Evolutionary conservation across 1,284 basidiomycete genomes (phyloP).

Genomic region (Prillingera fragicola): DNA sequence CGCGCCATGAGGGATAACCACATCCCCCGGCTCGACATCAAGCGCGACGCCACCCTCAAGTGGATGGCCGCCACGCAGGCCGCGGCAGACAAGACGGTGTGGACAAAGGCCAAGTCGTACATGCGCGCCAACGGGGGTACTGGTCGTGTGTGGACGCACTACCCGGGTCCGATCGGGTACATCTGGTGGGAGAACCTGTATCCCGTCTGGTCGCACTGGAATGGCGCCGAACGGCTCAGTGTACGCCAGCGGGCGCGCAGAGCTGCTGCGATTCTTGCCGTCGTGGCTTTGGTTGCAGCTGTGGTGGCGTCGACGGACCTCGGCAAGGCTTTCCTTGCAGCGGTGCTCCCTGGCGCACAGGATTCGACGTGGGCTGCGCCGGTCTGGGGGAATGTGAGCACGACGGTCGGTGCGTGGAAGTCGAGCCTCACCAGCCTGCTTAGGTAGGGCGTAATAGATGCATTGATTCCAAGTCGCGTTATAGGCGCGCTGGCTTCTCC

Average conservation of each 20-base stretch:
- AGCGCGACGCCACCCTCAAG: not conserved
- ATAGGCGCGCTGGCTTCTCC: too few relatives aligned
- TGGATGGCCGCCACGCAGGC: not conserved
- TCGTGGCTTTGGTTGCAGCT: too few relatives aligned
- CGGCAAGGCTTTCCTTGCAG: too few relatives aligned
- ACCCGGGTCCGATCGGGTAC: conserved; percentile 7
- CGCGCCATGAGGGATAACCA: conserved; percentile 8
- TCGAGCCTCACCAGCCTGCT: too few relatives aligned
- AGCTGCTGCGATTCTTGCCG: too few relatives aligned
- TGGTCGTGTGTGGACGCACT: conserved; percentile 16
- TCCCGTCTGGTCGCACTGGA: conserved; percentile 10
- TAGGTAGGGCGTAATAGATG: too few relatives aligned
- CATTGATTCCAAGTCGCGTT: too few relatives aligned
- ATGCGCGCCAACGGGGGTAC: conserved; percentile 12
- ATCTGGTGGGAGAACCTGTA: conserved; percentile 8
- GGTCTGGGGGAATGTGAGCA: too few relatives aligned
- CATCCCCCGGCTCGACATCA: conserved; percentile 3
- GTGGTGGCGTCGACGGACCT: too few relatives aligned
- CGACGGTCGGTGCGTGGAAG: too few relatives aligned
- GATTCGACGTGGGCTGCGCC: too few relatives aligned
- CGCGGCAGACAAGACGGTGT: conserved; percentile 8
- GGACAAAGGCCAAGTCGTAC: conserved; percentile 7
- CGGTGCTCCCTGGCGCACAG: too few relatives aligned
- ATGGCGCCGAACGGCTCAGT: conserved; percentile 7
- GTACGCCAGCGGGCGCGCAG: conserved; percentile 4